Evolutionary conservation across 2,329 filamentous ascomycete genomes (phyloP).

Genomic region (Fusarium stilboides): DNA sequence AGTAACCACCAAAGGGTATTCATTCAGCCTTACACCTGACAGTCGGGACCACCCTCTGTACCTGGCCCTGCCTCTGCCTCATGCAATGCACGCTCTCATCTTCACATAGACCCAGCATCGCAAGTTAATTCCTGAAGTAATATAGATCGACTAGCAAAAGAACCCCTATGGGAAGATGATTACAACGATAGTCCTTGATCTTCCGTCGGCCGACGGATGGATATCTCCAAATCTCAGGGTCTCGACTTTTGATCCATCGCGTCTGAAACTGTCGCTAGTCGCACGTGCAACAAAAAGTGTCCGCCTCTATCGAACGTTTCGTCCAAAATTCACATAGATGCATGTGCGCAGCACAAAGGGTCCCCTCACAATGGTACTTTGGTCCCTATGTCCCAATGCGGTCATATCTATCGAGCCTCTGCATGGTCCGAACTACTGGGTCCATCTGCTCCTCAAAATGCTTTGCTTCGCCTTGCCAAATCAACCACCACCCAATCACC

Average conservation of each 20-base stretch:
- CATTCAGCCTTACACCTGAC: constrained; percentile 45
- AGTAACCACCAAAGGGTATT: constrained; percentile 13
- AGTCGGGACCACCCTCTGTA: constrained; percentile 33
- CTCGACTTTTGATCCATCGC: constrained; percentile 17
- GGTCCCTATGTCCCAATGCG: constrained; percentile 36
- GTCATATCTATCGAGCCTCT: constrained; percentile 44
- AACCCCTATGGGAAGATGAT: not conserved
- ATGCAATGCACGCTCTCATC: constrained; percentile 21
- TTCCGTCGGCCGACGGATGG: constrained; percentile 13
- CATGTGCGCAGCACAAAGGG: constrained; percentile 37
- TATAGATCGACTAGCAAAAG: not conserved
- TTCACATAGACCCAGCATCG: constrained; percentile 19
- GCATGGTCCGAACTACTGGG: constrained; percentile 28
- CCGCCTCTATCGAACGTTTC: not conserved
- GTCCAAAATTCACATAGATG: constrained; percentile 1
- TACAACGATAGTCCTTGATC: constrained; percentile 2
- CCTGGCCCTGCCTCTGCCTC: constrained; percentile 26
- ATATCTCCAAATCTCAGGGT: constrained; percentile 1
- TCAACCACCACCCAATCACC: constrained; percentile 26
- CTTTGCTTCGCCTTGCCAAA: constrained; percentile 33
- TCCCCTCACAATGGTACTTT: constrained; percentile 33
- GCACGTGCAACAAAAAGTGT: constrained; percentile 4
- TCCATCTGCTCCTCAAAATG: constrained; percentile 20
- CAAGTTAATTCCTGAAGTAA: constrained; percentile 18
- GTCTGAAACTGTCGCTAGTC: constrained; percentile 34